Conservation (phyloP, 75 land plant genomes). For the Cunninghamia lanceolata region DNA sequence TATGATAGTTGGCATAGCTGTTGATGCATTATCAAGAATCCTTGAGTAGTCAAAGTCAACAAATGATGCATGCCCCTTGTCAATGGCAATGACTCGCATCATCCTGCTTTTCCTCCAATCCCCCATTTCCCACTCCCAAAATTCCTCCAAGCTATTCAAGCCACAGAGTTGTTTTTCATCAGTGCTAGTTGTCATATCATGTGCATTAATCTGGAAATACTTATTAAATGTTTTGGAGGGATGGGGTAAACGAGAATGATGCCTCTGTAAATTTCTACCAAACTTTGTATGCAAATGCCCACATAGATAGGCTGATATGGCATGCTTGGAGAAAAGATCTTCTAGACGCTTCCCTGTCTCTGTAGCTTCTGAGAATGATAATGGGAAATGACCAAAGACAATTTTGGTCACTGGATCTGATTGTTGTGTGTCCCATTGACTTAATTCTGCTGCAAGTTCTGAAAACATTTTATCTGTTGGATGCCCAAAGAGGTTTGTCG, state of each 20-base stretch:
- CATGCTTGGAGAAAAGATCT: constrained; percentile 69
- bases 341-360: constrained; percentile 58
- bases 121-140: constrained; percentile 99
- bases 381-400: constrained; percentile 92
- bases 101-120: constrained; percentile 87
- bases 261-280: constrained; percentile 83
- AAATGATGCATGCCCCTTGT: constrained; percentile 79
- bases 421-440: constrained; percentile 61
- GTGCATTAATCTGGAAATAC: constrained; percentile 47
- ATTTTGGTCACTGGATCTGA: constrained; percentile 60
- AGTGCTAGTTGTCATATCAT: constrained; percentile 13
- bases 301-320: constrained; percentile 75
- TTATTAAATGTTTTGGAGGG: background rate
- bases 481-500: constrained; percentile 96
- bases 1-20: constrained; percentile 56
- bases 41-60: constrained; percentile 51
- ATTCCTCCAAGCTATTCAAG: constrained; percentile 27
- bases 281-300: constrained; percentile 91
- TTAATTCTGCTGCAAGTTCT: constrained; percentile 61
- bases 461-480: constrained; percentile 72
- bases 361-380: constrained; percentile 84
- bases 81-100: constrained; percentile 85
- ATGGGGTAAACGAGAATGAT: constrained; percentile 29
- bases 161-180: constrained; percentile 24
- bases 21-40: constrained; percentile 13